These are phyloP conservation scores for Aspergillus sp. DNA, from an alignment of 2,329 filamentous ascomycete species.

Conservation along the genomic window DNA sequence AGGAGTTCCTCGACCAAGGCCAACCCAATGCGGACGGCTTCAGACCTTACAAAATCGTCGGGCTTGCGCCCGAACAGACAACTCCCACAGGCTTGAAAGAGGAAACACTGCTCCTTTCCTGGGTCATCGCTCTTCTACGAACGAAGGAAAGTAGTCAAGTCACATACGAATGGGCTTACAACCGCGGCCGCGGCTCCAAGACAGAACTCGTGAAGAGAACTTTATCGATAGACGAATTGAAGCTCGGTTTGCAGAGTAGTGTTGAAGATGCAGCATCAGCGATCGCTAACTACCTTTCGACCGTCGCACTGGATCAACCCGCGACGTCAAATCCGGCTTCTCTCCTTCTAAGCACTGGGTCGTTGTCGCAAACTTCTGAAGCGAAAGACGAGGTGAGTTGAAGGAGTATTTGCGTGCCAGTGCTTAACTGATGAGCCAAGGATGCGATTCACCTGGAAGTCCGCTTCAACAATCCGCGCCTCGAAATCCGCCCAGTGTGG, in stretches of 20 bases:
- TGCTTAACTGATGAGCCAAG: conserved; percentile 26
- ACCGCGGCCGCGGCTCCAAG: conserved; percentile 18
- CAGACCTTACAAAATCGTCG: conserved; percentile 34
- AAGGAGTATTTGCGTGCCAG: neutral
- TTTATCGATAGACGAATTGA: conserved; percentile 39
- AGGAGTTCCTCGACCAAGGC: conserved; percentile 2
- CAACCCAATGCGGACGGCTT: conserved; percentile 20
- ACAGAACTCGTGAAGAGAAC: conserved; percentile 22
- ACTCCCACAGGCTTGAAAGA: conserved; percentile 44
- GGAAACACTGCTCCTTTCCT: conserved; percentile 49
- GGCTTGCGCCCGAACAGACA: conserved; percentile 31
- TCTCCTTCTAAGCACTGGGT: conserved; percentile 32
- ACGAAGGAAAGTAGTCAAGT: conserved; percentile 46
- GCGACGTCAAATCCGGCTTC: conserved; percentile 3
- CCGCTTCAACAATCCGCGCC: conserved; percentile 27
- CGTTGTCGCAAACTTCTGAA: conserved; percentile 25
- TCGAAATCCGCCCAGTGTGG: conserved; percentile 50
- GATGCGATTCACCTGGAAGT: conserved; percentile 39
- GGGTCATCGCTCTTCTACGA: conserved; percentile 52
- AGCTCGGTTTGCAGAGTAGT: conserved; percentile 38
- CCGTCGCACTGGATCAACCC: conserved; percentile 8
- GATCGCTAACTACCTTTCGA: conserved; percentile 33
- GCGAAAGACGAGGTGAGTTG: conserved; percentile 30
- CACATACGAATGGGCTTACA: conserved; percentile 48
- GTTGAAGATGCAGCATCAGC: conserved; percentile 32